Evolutionary conservation across 2,329 filamentous ascomycete genomes (phyloP), one percentile per base, ranked within the genome.

Genomic region (Didymella glomerata): DNA sequence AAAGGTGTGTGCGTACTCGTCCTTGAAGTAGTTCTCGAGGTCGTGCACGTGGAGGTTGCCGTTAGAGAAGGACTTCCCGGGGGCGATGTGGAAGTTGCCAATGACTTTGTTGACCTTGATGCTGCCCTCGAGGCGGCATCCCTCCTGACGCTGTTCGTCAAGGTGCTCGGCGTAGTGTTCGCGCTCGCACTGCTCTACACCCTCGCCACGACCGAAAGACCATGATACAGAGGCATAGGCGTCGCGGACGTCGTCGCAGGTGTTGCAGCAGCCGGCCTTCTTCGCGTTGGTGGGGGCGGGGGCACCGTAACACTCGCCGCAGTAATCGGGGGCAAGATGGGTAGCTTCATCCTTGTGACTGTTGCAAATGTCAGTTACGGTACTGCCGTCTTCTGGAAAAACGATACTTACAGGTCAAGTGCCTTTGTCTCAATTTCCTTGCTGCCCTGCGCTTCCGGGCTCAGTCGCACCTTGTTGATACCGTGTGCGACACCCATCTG

Each of bases 21-120:
- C 84, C 30, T 94, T 89, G 82, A 92, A 90, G 84, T 97, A 99
- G 82, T 95, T 96, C 78, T 97, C 93, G 64, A 99, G 83, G 75
- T 99, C 96, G 81, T 99, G 95, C 20, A 97, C 92, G 80, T 99
- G 95, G 87, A 98, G 90, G 81, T 97, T 96, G 67, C 92, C 93
- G 73, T 91, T 96, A 78, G 90, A 96, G 85, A 98, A 98, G 77
- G 90, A 94, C 79, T 94, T 92, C 70, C 95, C 95, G 1, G 95
- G 95, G 1, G 96, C 95, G 70, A 99, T 90, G 79, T 99, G 95
- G 85, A 99, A 99, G 82, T 99, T 99, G 56, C 95, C 95, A 54
- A 99, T 86, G 25, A 99, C 95, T 81, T 99, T 99, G 85, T 99
- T 99, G 67, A 99, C 96, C 47, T 92, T 91, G 68, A 99, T 86